Percentiles rank a stretch among this genome's conserved stretches.
Conservation (phyloP, 2,329 filamentous ascomycete species). For the Aspergillus latus region DNA sequence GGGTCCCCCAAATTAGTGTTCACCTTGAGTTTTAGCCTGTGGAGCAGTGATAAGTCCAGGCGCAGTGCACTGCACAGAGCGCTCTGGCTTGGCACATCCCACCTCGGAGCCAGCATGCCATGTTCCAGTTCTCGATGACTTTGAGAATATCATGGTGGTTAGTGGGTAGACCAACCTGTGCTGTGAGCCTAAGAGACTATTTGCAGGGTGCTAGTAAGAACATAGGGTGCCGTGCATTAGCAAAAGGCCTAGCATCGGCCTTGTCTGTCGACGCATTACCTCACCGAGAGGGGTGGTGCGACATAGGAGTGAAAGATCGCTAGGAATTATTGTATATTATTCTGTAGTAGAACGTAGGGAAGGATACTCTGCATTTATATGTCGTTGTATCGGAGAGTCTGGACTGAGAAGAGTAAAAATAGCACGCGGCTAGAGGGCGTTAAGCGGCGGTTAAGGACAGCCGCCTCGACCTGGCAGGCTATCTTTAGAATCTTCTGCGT, state of each 20-base stretch:
- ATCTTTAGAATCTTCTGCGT: conserved; percentile 37
- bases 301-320: too few relatives aligned
- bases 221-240: background rate
- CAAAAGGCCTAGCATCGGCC: background rate
- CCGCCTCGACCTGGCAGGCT: conserved; percentile 19
- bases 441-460: conserved; percentile 15
- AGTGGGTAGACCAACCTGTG: too few relatives aligned
- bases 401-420: conserved; percentile 11
- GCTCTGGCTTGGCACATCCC: background rate
- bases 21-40: conserved; percentile 7
- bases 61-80: conserved; percentile 8
- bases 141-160: background rate
- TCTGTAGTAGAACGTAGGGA: too few relatives aligned
- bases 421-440: conserved; percentile 13
- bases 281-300: background rate
- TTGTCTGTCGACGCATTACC: background rate
- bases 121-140: background rate
- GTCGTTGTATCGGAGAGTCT: background rate
- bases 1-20: background rate
- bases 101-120: background rate
- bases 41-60: conserved; percentile 5
- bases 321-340: too few relatives aligned
- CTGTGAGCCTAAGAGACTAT: background rate
- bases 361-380: background rate
- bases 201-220: background rate